phyloP scores from a whole-genome alignment of 2,329 filamentous ascomycete species.

The Stemphylium lycopersici region DNA sequence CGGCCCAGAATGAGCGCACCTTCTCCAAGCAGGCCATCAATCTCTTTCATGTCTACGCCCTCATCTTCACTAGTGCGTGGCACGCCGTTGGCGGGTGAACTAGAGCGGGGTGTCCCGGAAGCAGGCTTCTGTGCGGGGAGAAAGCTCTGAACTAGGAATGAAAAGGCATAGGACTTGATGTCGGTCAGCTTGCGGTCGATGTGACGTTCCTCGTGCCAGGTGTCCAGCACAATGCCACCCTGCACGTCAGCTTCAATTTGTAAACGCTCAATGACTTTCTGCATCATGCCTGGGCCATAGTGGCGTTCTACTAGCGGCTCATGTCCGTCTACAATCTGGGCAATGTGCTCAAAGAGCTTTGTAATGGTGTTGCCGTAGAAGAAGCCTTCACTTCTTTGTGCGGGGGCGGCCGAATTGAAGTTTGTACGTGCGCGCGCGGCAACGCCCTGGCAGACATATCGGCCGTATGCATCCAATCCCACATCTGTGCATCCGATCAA shows the following conservation, averaged over 20 bases:
- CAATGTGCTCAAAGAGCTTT: slow-evolving; percentile 95
- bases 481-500: slow-evolving; percentile 88
- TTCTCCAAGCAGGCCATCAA: slow-evolving; percentile 86
- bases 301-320: slow-evolving; percentile 90
- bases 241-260: slow-evolving; percentile 96
- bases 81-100: slow-evolving; percentile 69
- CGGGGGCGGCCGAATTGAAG: slow-evolving; percentile 70
- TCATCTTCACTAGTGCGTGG: slow-evolving; percentile 82
- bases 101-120: slow-evolving; percentile 69
- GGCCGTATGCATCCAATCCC: slow-evolving; percentile 91
- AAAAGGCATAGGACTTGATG: slow-evolving; percentile 97
- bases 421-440: slow-evolving; percentile 81
- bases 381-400: slow-evolving; percentile 74
- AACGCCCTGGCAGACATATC: slow-evolving; percentile 95
- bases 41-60: slow-evolving; percentile 93
- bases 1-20: slow-evolving; percentile 89
- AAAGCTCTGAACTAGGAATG: slow-evolving; percentile 95
- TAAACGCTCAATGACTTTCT: slow-evolving; percentile 86
- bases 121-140: slow-evolving; percentile 70
- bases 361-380: slow-evolving; percentile 93
- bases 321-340: slow-evolving; percentile 92
- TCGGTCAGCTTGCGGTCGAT: slow-evolving; percentile 89
- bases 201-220: slow-evolving; percentile 87
- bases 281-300: slow-evolving; percentile 92
- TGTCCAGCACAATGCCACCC: slow-evolving; percentile 92